Conservation (phyloP, 495 filamentous ascomycete species). For the Daldinia decipiens region DNA sequence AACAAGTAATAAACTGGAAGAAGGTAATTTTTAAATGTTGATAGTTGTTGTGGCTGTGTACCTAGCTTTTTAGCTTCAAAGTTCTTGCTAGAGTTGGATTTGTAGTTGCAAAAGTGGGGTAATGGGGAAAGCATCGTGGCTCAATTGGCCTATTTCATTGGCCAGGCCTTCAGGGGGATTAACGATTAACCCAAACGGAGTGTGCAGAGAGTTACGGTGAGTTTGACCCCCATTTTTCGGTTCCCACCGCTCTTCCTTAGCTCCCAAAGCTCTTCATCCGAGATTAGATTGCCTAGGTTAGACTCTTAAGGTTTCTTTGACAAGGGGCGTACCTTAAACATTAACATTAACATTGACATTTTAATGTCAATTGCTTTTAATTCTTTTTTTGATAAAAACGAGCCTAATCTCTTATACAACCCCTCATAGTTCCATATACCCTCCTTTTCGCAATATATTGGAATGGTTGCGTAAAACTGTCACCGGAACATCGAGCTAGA, state of each 20-base stretch:
- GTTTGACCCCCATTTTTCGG: not conserved
- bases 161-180: not conserved
- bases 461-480: not conserved
- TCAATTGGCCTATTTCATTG: not conserved
- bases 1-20: too few species aligned
- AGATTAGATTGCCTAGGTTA: not conserved
- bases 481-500: not conserved
- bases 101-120: not conserved
- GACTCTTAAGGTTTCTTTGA: not conserved
- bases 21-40: too few species aligned
- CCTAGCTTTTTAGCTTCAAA: too few species aligned
- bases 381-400: not conserved
- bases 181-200: conserved; percentile 1
- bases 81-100: too few species aligned
- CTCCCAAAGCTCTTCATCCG: not conserved
- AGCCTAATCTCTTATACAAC: not conserved
- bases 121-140: not conserved
- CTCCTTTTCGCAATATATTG: not conserved
- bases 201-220: conserved; percentile 1
- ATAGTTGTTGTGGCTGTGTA: not conserved
- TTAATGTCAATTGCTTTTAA: conserved; percentile 1
- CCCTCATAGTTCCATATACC: not conserved
- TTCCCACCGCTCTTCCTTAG: conserved; percentile 3
- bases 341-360: not conserved
- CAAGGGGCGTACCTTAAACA: not conserved